Conservation (phyloP, 208 protist species). For the Herpetomonas samuelpessoai region DNA sequence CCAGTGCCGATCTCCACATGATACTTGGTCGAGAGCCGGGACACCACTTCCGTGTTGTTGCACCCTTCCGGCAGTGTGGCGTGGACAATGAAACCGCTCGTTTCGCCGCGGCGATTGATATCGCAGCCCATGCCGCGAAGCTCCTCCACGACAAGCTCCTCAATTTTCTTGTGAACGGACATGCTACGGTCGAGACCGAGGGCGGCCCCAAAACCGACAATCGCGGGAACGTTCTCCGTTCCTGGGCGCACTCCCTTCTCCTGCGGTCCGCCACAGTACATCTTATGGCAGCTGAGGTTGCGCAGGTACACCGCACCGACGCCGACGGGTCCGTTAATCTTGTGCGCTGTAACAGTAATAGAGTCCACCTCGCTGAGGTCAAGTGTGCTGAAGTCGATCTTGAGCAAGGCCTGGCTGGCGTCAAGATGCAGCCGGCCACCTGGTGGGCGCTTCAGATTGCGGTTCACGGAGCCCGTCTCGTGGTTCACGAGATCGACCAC, state of each 20-base stretch:
- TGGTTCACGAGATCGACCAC: slow-evolving; percentile 80
- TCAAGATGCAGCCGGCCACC: slow-evolving; percentile 71
- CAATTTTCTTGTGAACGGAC: slow-evolving; percentile 59
- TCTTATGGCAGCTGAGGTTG: slow-evolving; percentile 33
- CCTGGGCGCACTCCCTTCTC: slow-evolving; percentile 71
- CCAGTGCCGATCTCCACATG: slow-evolving; percentile 79
- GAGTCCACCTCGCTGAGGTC: slow-evolving; percentile 75
- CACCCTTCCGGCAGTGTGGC: slow-evolving; percentile 67
- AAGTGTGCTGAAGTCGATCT: slow-evolving; percentile 55
- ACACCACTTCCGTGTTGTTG: slow-evolving; percentile 74
- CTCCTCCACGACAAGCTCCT: slow-evolving; percentile 49
- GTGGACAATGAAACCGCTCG: slow-evolving; percentile 78
- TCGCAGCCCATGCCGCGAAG: slow-evolving; percentile 61
- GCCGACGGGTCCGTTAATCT: slow-evolving; percentile 82
- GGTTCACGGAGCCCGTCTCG: slow-evolving; percentile 64
- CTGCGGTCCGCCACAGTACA: slow-evolving; percentile 66
- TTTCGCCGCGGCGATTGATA: slow-evolving; percentile 76
- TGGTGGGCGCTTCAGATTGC: slow-evolving; percentile 35
- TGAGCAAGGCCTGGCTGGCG: slow-evolving; percentile 61
- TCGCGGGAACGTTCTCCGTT: slow-evolving; percentile 78
- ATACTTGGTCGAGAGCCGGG: slow-evolving; percentile 60
- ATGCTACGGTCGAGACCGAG: slow-evolving; percentile 57
- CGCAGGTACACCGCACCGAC: slow-evolving; percentile 71
- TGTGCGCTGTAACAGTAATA: slow-evolving; percentile 77
- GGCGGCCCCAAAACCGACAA: slow-evolving; percentile 73